Conservation (phyloP, 306 rosid species). For the Cercis canadensis region DNA sequence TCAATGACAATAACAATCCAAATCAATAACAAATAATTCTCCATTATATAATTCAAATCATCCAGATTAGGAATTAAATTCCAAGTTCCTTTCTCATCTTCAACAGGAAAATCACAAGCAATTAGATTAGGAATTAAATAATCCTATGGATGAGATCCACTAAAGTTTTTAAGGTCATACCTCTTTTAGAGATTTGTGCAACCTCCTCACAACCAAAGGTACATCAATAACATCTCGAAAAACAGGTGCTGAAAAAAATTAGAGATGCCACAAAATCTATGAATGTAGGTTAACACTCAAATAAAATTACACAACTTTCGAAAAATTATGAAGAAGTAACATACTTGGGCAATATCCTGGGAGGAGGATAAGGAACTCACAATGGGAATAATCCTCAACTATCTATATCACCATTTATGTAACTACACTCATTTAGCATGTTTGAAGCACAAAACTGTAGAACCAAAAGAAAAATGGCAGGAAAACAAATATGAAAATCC, state of each 20-base stretch:
- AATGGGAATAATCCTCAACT: conserved; percentile 97
- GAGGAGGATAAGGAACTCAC: conserved; percentile 93
- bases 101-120: conserved; percentile 34
- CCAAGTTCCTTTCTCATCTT: conserved; percentile 89
- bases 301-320: conserved; percentile 22
- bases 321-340: conserved; percentile 29
- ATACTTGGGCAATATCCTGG: conserved; percentile 98
- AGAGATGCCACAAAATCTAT: conserved; percentile 21
- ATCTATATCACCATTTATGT: conserved; percentile 56
- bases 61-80: no score
- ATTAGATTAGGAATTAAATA: conserved; percentile 23
- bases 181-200: conserved; percentile 89
- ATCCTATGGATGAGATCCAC: conserved; percentile 33
- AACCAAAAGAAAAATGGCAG: background rate
- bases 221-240: conserved; percentile 92
- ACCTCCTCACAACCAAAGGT: conserved; percentile 92
- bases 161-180: conserved; percentile 47
- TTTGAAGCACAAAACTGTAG: conserved; percentile 19
- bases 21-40: no score
- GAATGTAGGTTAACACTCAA: background rate
- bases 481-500: conserved; percentile 1
- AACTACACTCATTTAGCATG: conserved; percentile 27
- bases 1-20: no score
- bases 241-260: conserved; percentile 78
- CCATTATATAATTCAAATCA: no score